These are phyloP conservation scores for Xerocomellus amylosporus DNA, from an alignment of 768 basidiomycete genomes.

Conservation along the genomic window DNA sequence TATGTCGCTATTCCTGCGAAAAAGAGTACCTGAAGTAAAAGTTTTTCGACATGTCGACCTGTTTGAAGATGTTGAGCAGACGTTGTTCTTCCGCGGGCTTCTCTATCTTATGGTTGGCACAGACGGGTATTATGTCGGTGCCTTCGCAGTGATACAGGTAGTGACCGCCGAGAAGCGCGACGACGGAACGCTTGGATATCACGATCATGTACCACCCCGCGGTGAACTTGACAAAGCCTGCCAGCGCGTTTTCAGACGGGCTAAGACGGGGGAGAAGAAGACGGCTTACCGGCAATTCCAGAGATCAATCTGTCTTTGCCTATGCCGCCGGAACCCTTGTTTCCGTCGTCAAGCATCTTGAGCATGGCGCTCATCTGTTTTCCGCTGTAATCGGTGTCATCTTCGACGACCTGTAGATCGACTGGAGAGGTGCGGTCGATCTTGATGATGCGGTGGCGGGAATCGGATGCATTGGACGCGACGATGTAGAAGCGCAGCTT, in stretches of 20 bases:
- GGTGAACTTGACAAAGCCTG: conserved; percentile 89
- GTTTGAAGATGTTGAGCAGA: conserved; percentile 87
- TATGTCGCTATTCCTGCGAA: background rate
- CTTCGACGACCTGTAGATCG: conserved; percentile 77
- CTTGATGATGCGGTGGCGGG: conserved; percentile 88
- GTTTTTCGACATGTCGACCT: conserved; percentile 98
- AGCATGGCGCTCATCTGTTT: conserved; percentile 89
- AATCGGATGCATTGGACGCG: conserved; percentile 85
- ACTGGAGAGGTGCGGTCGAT: conserved; percentile 83
- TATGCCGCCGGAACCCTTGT: conserved; percentile 82
- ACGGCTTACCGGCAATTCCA: conserved; percentile 67
- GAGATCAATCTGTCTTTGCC: conserved; percentile 77
- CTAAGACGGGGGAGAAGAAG: background rate
- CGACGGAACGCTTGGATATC: conserved; percentile 85
- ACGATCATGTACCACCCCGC: conserved; percentile 96
- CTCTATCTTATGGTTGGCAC: conserved; percentile 78
- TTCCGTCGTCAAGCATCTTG: conserved; percentile 95
- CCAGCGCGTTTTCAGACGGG: background rate
- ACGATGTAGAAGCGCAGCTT: conserved; percentile 87
- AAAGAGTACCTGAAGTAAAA: conserved; percentile 87
- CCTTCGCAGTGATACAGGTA: conserved; percentile 96
- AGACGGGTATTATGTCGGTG: conserved; percentile 78
- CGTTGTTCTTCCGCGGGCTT: conserved; percentile 87
- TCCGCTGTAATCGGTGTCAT: conserved; percentile 83
- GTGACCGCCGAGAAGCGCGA: conserved; percentile 92